Evolutionary conservation across 805 yeast genomes (phyloP).

Genomic region (Candida khao-thaluensis): DNA sequence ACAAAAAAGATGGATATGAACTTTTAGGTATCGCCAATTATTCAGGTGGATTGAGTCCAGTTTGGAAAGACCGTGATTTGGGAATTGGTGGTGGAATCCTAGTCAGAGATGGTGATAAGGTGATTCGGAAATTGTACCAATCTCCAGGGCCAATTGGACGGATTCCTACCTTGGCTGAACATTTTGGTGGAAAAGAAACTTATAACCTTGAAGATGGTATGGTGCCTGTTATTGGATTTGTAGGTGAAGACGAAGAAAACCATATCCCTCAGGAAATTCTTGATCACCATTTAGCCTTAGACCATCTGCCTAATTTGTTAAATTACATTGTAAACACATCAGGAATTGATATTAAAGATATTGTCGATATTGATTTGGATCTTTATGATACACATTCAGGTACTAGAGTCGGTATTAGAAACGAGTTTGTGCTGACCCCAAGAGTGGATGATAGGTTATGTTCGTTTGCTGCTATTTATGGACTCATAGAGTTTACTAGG

Average conservation of each 20-base stretch:
- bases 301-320: slow-evolving; percentile 32
- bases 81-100: slow-evolving; percentile 80
- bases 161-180: slow-evolving; percentile 84
- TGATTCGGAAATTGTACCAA: slow-evolving; percentile 48
- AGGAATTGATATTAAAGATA: slow-evolving; percentile 19
- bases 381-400: slow-evolving; percentile 37
- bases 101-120: slow-evolving; percentile 38
- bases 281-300: background rate
- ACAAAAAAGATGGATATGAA: slow-evolving; percentile 68
- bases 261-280: slow-evolving; percentile 1
- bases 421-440: slow-evolving; percentile 40
- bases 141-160: slow-evolving; percentile 72
- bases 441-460: slow-evolving; percentile 44
- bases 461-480: slow-evolving; percentile 37
- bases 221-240: slow-evolving; percentile 73
- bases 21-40: slow-evolving; percentile 82
- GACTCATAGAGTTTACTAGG: slow-evolving; percentile 25
- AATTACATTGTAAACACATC: slow-evolving; percentile 30
- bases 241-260: slow-evolving; percentile 12
- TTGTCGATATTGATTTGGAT: slow-evolving; percentile 36
- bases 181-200: slow-evolving; percentile 72
- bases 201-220: slow-evolving; percentile 76
- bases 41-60: slow-evolving; percentile 62
- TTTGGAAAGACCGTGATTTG: slow-evolving; percentile 85
- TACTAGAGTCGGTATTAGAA: slow-evolving; percentile 34